Conservation (phyloP, 1,284 basidiomycete genomes). For the Cryptococcus sp. region DNA sequence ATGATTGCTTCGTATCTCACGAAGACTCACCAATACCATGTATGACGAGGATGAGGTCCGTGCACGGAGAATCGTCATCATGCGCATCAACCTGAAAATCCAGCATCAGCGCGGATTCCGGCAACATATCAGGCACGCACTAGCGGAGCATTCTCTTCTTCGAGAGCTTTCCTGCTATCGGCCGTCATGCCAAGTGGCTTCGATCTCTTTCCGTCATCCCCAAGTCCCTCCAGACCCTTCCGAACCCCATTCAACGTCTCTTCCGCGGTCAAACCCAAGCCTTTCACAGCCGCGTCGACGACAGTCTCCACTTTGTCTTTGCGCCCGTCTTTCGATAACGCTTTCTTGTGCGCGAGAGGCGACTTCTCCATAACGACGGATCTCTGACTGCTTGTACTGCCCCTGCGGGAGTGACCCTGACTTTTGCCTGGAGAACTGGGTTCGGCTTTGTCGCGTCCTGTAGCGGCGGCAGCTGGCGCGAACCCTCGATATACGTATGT, state of each 20-base stretch:
- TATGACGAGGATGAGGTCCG: constrained; percentile 57
- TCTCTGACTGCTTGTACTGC: constrained; percentile 27
- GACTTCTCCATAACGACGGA: constrained; percentile 18
- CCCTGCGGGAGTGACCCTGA: constrained; percentile 27
- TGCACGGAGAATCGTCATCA: constrained; percentile 52
- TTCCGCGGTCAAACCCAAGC: constrained; percentile 12
- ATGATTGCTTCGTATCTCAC: background rate
- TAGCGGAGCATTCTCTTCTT: constrained; percentile 50
- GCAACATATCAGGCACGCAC: constrained; percentile 16
- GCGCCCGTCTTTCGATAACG: constrained; percentile 8
- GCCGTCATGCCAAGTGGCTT: constrained; percentile 9
- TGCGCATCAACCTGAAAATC: constrained; percentile 35
- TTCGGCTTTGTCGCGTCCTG: constrained; percentile 25
- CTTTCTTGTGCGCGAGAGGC: constrained; percentile 16
- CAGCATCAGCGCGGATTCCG: background rate
- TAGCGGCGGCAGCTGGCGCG: constrained; percentile 45
- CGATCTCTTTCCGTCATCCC: constrained; percentile 15
- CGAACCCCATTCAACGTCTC: constrained; percentile 19
- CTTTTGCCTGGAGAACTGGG: constrained; percentile 14
- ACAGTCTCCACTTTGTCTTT: constrained; percentile 12
- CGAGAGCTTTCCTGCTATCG: constrained; percentile 31
- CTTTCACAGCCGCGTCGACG: constrained; percentile 20
- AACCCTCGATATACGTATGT: constrained; percentile 57
- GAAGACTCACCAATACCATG: constrained; percentile 56
- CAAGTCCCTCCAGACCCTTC: constrained; percentile 19